These are phyloP conservation scores for Neoboletus magnificus DNA, from an alignment of 768 basidiomycete species.

Conservation along the genomic window DNA sequence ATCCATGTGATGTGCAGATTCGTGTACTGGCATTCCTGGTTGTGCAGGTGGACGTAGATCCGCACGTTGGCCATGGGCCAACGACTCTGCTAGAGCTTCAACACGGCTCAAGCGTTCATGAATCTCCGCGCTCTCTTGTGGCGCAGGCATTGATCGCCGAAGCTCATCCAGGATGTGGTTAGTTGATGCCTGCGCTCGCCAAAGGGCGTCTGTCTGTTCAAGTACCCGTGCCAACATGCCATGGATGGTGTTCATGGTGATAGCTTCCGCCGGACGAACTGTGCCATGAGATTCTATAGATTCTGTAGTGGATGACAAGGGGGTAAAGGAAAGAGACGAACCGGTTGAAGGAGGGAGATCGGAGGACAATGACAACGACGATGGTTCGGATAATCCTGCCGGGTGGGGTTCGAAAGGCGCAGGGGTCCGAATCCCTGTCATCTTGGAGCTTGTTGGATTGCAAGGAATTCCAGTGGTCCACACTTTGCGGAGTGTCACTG, in stretches of 20 bases:
- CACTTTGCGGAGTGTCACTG: not conserved
- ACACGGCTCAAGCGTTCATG: constrained; percentile 23
- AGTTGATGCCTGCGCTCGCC: constrained; percentile 56
- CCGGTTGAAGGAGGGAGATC: not conserved
- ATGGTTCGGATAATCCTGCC: not conserved
- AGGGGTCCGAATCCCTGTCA: not conserved
- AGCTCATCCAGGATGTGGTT: constrained; percentile 59
- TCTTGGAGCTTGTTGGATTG: not conserved
- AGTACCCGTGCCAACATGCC: constrained; percentile 53
- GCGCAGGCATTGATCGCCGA: constrained; percentile 39
- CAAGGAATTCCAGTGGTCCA: not conserved
- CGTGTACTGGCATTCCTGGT: not conserved
- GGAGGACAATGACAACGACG: not conserved
- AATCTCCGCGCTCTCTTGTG: constrained; percentile 37
- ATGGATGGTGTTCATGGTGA: constrained; percentile 43
- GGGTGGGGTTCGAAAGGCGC: not conserved
- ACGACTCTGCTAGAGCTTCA: constrained; percentile 9
- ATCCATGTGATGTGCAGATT: too few species aligned
- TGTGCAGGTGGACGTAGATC: not conserved
- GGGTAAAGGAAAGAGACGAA: not conserved
- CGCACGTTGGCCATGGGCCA: constrained; percentile 2
- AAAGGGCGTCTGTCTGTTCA: constrained; percentile 54
- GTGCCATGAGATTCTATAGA: constrained; percentile 23
- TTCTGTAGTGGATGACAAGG: not conserved
- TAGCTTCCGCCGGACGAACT: constrained; percentile 22